Evolutionary conservation across 2,329 filamentous ascomycete genomes (phyloP).

Genomic region (Cercospora nicotianae): DNA sequence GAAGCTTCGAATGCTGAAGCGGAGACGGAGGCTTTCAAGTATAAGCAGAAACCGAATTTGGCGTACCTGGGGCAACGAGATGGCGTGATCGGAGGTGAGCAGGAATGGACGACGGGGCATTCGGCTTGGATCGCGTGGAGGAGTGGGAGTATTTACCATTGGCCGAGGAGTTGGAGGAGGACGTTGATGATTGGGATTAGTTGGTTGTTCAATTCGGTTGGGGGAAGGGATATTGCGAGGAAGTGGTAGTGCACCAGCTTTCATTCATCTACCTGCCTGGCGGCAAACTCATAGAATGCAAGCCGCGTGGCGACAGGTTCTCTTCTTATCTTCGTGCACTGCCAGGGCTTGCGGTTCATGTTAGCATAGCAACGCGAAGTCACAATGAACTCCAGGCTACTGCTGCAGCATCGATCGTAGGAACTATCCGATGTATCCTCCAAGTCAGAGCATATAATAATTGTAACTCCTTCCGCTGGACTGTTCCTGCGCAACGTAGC

Average conservation of each 20-base stretch:
- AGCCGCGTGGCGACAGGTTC: too few species aligned
- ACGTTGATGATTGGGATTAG: slow-evolving; percentile 37
- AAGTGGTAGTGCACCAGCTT: slow-evolving; percentile 30
- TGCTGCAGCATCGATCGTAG: too few species aligned
- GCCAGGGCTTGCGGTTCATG: too few species aligned
- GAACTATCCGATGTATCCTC: too few species aligned
- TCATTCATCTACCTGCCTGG: too few species aligned
- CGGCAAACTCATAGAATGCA: too few species aligned
- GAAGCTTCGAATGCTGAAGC: slow-evolving; percentile 1
- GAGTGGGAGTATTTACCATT: slow-evolving; percentile 37
- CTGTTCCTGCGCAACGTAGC: too few species aligned
- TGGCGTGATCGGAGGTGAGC: slow-evolving; percentile 44
- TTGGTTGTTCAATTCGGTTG: slow-evolving; percentile 35
- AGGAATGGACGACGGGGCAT: slow-evolving; percentile 43
- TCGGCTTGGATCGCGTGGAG: slow-evolving; percentile 49
- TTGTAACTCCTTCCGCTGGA: too few species aligned
- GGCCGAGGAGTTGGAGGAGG: slow-evolving; percentile 36
- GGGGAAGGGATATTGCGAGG: slow-evolving; percentile 36
- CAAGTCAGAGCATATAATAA: too few species aligned
- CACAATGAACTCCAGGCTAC: too few species aligned
- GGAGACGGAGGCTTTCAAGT: slow-evolving; percentile 23
- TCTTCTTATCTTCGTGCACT: too few species aligned
- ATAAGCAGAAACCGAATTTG: slow-evolving; percentile 42
- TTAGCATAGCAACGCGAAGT: too few species aligned
- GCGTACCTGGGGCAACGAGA: slow-evolving; percentile 47